These are phyloP conservation scores for Melocanna baccifera DNA, from an alignment of 176 grass and related monocot genomes.

Conservation along the genomic window DNA sequence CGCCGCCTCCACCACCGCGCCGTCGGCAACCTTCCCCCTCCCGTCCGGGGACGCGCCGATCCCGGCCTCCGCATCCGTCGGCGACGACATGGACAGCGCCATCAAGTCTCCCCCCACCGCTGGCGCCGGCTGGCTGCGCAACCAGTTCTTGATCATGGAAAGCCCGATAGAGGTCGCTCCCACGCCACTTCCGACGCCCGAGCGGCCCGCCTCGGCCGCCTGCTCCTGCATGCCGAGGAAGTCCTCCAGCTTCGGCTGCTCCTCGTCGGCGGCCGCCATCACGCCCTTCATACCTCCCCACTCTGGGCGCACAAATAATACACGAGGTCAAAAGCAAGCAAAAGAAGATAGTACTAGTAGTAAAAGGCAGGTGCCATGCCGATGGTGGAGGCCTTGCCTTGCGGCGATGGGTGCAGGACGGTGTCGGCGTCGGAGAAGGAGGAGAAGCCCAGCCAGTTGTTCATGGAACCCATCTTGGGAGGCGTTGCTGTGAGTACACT, in stretches of 20 bases:
- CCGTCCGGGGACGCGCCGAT: slow-evolving; percentile 24
- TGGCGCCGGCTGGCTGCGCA: slow-evolving; percentile 53
- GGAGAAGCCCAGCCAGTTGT: slow-evolving; percentile 66
- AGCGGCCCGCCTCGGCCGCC: neutral
- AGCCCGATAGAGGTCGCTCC: slow-evolving; percentile 49
- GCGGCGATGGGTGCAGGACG: neutral
- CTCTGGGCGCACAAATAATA: slow-evolving; percentile 12
- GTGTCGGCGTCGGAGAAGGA: slow-evolving; percentile 22
- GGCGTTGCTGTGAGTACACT: neutral
- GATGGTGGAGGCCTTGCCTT: neutral
- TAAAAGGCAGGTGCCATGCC: neutral
- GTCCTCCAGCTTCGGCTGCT: slow-evolving; percentile 62
- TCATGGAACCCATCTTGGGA: slow-evolving; percentile 47
- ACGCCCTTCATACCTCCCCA: slow-evolving; percentile 39
- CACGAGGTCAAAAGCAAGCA: neutral
- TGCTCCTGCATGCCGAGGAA: slow-evolving; percentile 40
- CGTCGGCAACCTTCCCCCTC: slow-evolving; percentile 23
- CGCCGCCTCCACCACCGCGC: slow-evolving; percentile 1
- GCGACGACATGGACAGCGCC: neutral
- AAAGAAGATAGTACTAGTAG: neutral
- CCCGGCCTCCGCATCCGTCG: neutral
- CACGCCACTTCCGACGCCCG: neutral
- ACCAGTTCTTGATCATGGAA: slow-evolving; percentile 85
- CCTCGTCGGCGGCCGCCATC: slow-evolving; percentile 12
- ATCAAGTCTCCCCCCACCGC: neutral